Evolutionary conservation across 768 basidiomycete genomes (phyloP), one percentile per base, ranked within the genome.

Genomic region (Suillus decipiens): DNA sequence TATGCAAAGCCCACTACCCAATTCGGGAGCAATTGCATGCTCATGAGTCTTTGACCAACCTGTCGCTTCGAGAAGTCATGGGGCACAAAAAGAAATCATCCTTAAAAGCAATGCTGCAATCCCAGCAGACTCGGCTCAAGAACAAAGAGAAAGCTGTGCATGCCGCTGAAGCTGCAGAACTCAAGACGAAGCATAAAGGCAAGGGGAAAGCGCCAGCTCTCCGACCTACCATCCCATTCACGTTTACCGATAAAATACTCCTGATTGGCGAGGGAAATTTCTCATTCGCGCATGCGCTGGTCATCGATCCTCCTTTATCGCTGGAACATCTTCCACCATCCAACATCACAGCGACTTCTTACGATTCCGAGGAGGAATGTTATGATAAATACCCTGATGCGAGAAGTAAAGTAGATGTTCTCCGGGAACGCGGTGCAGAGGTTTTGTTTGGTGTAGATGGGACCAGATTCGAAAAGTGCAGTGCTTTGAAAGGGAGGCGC

Each of bases 251-350:
- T 70, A 84, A 73, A 55, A 89, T 93, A 39, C 80, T 93, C 24
- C 82, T 96, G 36, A 78, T 99, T 59, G 96, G 96, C 10, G 96
- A 99, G 79, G 96, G 94, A 12, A 93, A 98, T 74, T 98, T 99
- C 71, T 96, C 96, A 1, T 99, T 93, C 69, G 83, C 95, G 3
- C 86, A 84, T 33, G 88, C 95, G 17, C 81, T 98, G 17, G 75
- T 92, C 33, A 68, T 79, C 14, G 68, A 79, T 58, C 81, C 86
- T 0, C 79, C 81, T 2, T 62, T 76, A 39, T 72, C 76, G 8
- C 71, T 92, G 50, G 79, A 78, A 36, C 76, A 80, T 65, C 76
- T 93, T 2, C 84, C 87, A 0, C 79, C 88, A 0, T 73, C 70
- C n/a, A 92, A 91, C 67, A 73, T 99, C 55, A 85, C 89, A 1